These are phyloP conservation scores for Ascochyta clinopodiicola DNA, from an alignment of 2,329 filamentous ascomycete species.

Conservation along the genomic window DNA sequence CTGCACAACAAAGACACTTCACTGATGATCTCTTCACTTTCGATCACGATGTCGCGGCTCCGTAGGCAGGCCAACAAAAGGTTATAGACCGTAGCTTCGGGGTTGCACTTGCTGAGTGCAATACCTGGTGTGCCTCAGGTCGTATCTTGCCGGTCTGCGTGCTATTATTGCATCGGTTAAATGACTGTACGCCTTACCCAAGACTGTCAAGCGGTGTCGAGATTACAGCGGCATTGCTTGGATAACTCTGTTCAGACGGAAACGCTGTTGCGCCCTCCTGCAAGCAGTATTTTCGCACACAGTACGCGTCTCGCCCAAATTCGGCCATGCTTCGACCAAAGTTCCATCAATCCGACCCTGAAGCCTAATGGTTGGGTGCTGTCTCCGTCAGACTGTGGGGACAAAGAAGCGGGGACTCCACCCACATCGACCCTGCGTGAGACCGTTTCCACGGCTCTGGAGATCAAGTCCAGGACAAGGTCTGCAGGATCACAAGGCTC, in stretches of 20 bases:
- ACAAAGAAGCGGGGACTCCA: conserved; percentile 25
- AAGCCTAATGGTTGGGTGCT: background rate
- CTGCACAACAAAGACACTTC: background rate
- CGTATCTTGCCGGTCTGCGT: background rate
- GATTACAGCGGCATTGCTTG: conserved; percentile 22
- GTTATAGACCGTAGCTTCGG: background rate
- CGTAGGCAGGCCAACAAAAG: background rate
- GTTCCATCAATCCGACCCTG: conserved; percentile 9
- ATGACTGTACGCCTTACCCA: conserved; percentile 4
- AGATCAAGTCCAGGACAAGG: conserved; percentile 9
- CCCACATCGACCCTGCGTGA: conserved; percentile 31
- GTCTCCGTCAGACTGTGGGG: conserved; percentile 10
- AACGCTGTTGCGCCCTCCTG: background rate
- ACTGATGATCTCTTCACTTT: background rate
- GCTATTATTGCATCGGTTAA: conserved; percentile 9
- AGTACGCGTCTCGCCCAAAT: conserved; percentile 1
- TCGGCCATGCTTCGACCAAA: conserved; percentile 4
- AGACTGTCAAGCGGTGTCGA: conserved; percentile 11
- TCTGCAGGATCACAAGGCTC: conserved; percentile 4
- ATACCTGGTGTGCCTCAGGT: background rate
- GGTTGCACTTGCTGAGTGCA: background rate
- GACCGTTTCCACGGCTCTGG: conserved; percentile 11
- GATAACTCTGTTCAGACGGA: too few relatives aligned
- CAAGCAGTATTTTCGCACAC: background rate
- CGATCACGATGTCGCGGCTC: background rate